Evolutionary conservation across 768 basidiomycete species (phyloP).

Genomic region (Boletus fagicola): DNA sequence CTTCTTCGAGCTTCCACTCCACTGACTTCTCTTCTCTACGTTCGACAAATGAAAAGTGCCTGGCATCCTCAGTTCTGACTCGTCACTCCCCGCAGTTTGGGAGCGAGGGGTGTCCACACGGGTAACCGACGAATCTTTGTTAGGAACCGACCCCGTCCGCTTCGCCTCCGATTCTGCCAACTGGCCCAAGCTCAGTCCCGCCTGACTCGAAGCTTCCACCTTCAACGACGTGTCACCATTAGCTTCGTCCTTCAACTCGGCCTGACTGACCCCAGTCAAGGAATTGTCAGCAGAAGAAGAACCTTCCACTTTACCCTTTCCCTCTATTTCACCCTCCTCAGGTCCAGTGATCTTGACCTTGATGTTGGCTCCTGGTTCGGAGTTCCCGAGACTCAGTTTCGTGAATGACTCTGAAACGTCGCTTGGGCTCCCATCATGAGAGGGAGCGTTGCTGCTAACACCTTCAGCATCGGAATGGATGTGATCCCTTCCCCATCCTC

Average conservation of each 20-base stretch:
- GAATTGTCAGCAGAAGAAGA: constrained; percentile 17
- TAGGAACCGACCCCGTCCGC: not conserved
- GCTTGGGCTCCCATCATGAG: constrained; percentile 32
- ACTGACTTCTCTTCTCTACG: not conserved
- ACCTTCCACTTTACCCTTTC: constrained; percentile 25
- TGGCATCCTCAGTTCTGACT: constrained; percentile 44
- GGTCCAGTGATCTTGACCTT: constrained; percentile 40
- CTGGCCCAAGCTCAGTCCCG: not conserved
- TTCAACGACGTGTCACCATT: not conserved
- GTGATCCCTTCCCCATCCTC: constrained; percentile 38
- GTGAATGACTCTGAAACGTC: constrained; percentile 23
- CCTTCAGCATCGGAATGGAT: constrained; percentile 23
- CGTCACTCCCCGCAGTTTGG: constrained; percentile 22
- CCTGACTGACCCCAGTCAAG: constrained; percentile 21
- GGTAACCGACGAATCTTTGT: not conserved
- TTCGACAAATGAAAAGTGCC: constrained; percentile 45
- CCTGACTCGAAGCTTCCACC: not conserved
- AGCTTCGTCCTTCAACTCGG: constrained; percentile 13
- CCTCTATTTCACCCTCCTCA: constrained; percentile 25
- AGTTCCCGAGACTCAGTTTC: constrained; percentile 30
- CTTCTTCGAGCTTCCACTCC: constrained; percentile 2
- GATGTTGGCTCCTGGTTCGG: constrained; percentile 39
- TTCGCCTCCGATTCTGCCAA: constrained; percentile 4
- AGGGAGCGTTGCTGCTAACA: constrained; percentile 34
- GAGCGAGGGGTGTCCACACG: constrained; percentile 6